These are phyloP conservation scores for Botrytis tulipae DNA, from an alignment of 2,329 filamentous ascomycete genomes.

Conservation along the genomic window DNA sequence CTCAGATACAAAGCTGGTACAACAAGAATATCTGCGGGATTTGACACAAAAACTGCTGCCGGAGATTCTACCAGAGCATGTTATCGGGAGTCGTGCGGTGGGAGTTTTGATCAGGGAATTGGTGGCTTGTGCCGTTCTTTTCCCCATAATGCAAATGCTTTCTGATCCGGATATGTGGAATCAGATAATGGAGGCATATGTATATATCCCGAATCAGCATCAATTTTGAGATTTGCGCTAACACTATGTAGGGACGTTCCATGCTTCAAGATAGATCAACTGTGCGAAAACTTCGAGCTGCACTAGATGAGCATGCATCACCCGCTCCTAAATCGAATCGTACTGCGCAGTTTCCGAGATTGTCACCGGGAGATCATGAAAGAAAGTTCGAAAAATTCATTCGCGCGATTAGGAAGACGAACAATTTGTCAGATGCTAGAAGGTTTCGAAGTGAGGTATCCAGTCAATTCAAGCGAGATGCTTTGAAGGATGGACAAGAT, in stretches of 20 bases:
- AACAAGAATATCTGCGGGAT: conserved; percentile 84
- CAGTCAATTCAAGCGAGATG: conserved; percentile 86
- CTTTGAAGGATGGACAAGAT: conserved; percentile 74
- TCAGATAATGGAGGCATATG: conserved; percentile 86
- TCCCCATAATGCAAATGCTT: conserved; percentile 74
- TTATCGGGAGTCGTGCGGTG: conserved; percentile 78
- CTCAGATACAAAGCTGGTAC: conserved; percentile 77
- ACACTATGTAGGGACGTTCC: conserved; percentile 60
- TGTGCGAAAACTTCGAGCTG: conserved; percentile 85
- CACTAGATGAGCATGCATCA: conserved; percentile 89
- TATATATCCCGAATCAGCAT: conserved; percentile 31
- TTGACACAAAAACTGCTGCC: conserved; percentile 72
- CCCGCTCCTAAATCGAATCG: conserved; percentile 67
- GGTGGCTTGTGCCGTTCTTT: conserved; percentile 86
- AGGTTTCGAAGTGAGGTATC: conserved; percentile 89
- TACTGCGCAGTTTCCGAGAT: conserved; percentile 70
- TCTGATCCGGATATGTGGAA: conserved; percentile 97
- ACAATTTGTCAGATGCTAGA: conserved; percentile 88
- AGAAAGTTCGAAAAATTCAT: conserved; percentile 94
- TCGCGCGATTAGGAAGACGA: conserved; percentile 80
- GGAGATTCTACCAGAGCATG: conserved; percentile 67
- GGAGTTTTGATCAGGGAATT: conserved; percentile 82
- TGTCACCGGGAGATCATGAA: conserved; percentile 82
- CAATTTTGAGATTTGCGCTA: conserved; percentile 17
- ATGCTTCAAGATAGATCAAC: conserved; percentile 95